Base-by-base conservation (phyloP, 192 early-diverging fungal genomes). In the Dissophora globulifera region DNA sequence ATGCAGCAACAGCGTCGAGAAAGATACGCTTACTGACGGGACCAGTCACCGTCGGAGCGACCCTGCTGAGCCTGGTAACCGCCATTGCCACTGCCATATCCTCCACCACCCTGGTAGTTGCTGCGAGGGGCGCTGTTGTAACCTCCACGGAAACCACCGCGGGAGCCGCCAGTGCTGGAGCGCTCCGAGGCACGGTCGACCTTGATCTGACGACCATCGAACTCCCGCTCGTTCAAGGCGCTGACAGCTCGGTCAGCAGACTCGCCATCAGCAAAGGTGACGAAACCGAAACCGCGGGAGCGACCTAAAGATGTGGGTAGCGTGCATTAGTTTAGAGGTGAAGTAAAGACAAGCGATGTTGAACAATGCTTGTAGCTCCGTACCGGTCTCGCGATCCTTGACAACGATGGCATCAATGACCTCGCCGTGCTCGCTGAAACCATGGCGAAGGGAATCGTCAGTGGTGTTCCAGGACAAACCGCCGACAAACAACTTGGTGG, bases 231-330 rank as follows among this genome's bases (percentile, higher is more conserved):
- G 83, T 93, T 82, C 78, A 90, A 76, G 35, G 48, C 69, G 13
- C 82, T 45, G 50, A 93, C 85, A 51, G 94, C 92, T 10, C 26
- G 32, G 41, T 86, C 60, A 57, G 92, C 91, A 11, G 72, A 78
- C 2, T 71, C 68, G 16, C 70, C 51, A 48, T 54, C 69, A 50
- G 45, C 58, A 48, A 84, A 87, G 65, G 85, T 92, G 49, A 94
- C 92, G 75, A 96, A 95, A 25, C 94, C 94, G 78, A 92, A 95
- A 20, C 93, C 93, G 59, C 90, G 88, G 59, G 90, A 92, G 71
- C 90, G 89, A 52, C 86, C 90, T 91, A 65, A 1, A 47, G 29
- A 8, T n/a, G 13, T 23, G 22, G 31, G 23, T 23, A 25, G n/a
- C 23, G n/a, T 13, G 17, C 12, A 42, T 26, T 15, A 19, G 41